Evolutionary conservation across 75 land plant species (phyloP).

Genomic region (Pseudotsuga menziesii): DNA sequence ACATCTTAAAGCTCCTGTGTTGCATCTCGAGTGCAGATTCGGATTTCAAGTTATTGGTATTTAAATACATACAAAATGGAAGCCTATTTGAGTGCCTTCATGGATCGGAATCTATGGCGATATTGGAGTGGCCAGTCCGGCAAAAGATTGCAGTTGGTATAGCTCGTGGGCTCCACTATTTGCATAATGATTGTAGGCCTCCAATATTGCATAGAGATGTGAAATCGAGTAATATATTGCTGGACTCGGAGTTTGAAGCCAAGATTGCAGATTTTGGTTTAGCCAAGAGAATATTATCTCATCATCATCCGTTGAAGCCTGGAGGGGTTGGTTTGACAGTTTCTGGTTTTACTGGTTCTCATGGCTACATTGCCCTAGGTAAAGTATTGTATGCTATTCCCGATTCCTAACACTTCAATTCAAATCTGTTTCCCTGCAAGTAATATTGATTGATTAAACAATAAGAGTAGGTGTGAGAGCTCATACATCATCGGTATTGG

Average conservation of each 20-base stretch:
- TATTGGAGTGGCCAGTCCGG: conserved; percentile 8
- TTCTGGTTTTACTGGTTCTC: conserved; percentile 24
- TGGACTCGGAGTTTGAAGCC: conserved; percentile 23
- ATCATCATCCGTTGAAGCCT: neutral
- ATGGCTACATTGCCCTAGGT: conserved; percentile 41
- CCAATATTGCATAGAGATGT: conserved; percentile 28
- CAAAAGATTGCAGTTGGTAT: conserved; percentile 18
- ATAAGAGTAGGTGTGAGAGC: neutral
- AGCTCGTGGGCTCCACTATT: conserved; percentile 21
- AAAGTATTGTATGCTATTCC: neutral
- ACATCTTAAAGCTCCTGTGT: conserved; percentile 77
- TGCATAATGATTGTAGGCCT: conserved; percentile 19
- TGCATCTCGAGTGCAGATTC: conserved; percentile 63
- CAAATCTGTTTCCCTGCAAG: neutral
- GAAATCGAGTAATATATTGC: conserved; percentile 25
- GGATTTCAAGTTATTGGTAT: conserved; percentile 55
- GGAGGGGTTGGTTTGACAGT: conserved; percentile 8
- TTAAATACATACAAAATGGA: conserved; percentile 76
- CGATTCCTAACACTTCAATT: neutral
- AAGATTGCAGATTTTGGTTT: conserved; percentile 28
- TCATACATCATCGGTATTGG: conserved; percentile 28
- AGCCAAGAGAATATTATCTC: conserved; percentile 15
- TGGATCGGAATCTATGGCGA: conserved; percentile 15
- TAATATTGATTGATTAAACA: neutral
- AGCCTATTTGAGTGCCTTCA: no score